phyloP scores from a whole-genome alignment of 805 yeast species.

The Ogataea ramenticola region DNA sequence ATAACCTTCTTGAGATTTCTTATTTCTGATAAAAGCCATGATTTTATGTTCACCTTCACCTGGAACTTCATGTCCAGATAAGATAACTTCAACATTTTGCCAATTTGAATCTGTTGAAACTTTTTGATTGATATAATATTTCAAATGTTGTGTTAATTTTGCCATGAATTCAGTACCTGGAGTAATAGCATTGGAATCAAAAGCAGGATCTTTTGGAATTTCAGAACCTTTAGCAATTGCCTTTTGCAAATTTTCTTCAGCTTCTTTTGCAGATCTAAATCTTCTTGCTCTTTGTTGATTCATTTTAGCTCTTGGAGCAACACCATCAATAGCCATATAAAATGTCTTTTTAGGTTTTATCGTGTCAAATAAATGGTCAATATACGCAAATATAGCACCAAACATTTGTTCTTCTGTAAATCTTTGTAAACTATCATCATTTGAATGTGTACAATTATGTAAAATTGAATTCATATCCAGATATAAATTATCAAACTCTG shows the following conservation, averaged over 20 bases:
- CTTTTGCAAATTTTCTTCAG: conserved; percentile 62
- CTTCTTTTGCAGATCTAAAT: conserved; percentile 89
- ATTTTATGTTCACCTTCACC: conserved; percentile 99
- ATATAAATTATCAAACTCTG: conserved; percentile 91
- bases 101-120: conserved; percentile 81
- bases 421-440: conserved; percentile 51
- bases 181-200: conserved; percentile 88
- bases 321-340: conserved; percentile 98
- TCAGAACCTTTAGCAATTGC: conserved; percentile 61
- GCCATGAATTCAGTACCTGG: conserved; percentile 98
- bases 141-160: conserved; percentile 69
- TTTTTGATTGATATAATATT: conserved; percentile 83
- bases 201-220: conserved; percentile 78
- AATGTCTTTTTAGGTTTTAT: conserved; percentile 82
- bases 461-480: conserved; percentile 97
- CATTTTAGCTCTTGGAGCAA: conserved; percentile 97
- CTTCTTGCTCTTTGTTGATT: conserved; percentile 95
- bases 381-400: conserved; percentile 86
- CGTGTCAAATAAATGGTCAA: conserved; percentile 84
- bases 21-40: conserved; percentile 81
- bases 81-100: conserved; percentile 68
- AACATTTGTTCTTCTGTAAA: conserved; percentile 88
- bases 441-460: conserved; percentile 88
- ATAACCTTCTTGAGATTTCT: conserved; percentile 67
- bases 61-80: conserved; percentile 94